phyloP scores from a whole-genome alignment of 2,329 filamentous ascomycete genomes.

The Rhynchosporium graminicola region DNA sequence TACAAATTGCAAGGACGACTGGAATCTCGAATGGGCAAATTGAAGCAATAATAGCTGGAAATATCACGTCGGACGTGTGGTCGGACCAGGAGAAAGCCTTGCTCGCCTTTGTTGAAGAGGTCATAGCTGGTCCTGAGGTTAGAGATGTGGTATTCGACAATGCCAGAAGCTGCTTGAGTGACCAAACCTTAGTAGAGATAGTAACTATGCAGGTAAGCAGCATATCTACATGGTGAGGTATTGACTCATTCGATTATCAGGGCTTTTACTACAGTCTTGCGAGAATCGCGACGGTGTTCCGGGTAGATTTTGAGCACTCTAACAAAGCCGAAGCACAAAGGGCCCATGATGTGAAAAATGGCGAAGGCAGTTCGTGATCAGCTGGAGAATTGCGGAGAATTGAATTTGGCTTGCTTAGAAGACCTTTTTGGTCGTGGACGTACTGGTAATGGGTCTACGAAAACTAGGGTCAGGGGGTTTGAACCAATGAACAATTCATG shows the following conservation, averaged over 20 bases:
- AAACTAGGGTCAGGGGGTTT: not conserved
- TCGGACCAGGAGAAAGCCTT: constrained; percentile 29
- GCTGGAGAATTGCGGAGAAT: not conserved
- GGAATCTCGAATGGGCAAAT: constrained; percentile 29
- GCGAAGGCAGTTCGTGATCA: not conserved
- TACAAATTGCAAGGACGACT: constrained; percentile 25
- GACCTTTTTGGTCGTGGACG: not conserved
- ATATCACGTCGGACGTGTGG: constrained; percentile 28
- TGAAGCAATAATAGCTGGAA: constrained; percentile 24
- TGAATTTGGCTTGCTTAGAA: constrained; percentile 4
- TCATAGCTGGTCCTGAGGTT: constrained; percentile 30
- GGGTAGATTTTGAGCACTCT: constrained; percentile 26
- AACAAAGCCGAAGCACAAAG: constrained; percentile 8
- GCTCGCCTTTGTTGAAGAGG: constrained; percentile 30
- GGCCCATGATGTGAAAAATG: not conserved
- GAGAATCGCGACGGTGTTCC: constrained; percentile 30
- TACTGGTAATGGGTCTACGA: constrained; percentile 1
- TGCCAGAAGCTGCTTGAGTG: constrained; percentile 29
- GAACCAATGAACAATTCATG: not conserved
- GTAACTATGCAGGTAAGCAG: constrained; percentile 33
- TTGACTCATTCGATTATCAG: constrained; percentile 19
- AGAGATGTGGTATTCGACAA: constrained; percentile 28
- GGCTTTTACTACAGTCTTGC: constrained; percentile 31
- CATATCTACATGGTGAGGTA: not conserved
- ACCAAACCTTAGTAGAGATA: constrained; percentile 32